Base-by-base conservation (phyloP, 1,284 basidiomycete species). In the Microbotryum silenes-acaulis region DNA sequence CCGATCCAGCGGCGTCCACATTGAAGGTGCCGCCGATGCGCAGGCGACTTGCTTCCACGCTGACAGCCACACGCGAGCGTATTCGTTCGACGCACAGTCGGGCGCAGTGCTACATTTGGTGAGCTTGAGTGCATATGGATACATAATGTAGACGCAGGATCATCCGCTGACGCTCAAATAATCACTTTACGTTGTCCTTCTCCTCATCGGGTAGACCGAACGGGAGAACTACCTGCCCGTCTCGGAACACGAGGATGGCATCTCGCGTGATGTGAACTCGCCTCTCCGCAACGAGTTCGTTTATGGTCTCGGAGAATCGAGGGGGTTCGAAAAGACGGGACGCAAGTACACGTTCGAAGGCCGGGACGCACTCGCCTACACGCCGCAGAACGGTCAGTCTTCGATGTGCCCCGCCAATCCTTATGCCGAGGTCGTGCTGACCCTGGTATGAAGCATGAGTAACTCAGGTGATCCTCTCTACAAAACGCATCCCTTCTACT, bases 281-380 rank as follows among this genome's bases (percentile, higher is more conserved):
- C 62, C 23, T 60, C 68, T 53, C 23, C 29, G 53, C 20, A 67
- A 53, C 48, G 65, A 68, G 51, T 68, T 56, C 51, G 25, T 61
- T 14, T 68, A 68, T 42, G 66, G 66, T 9, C 67, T 68, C 2
- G 66, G 66, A 46, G 66, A 68, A 54, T 47, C 57, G 12, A 60
- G 64, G 18, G 51, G 58, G 3, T 56, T 68, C 47, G 56, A 61
- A 51, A 69, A 68, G 51, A 48, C 51, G 20, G 66, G 66, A 25
- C 64, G 62, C 33, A 56, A 54, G 20, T 68, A 60, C 48, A 53
- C 64, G 45, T 53, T 68, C 42, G 66, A 68, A 33, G 66, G 62
- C 18, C 25, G 66, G n/a, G 66, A 68, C 46, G 59, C 53, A 5
- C 51, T 68, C 21, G 57, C 25, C n/a, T 64, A 60, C 16, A 59